phyloP scores from a whole-genome alignment of 2,329 filamentous ascomycete genomes.

The Xylaria sp. region DNA sequence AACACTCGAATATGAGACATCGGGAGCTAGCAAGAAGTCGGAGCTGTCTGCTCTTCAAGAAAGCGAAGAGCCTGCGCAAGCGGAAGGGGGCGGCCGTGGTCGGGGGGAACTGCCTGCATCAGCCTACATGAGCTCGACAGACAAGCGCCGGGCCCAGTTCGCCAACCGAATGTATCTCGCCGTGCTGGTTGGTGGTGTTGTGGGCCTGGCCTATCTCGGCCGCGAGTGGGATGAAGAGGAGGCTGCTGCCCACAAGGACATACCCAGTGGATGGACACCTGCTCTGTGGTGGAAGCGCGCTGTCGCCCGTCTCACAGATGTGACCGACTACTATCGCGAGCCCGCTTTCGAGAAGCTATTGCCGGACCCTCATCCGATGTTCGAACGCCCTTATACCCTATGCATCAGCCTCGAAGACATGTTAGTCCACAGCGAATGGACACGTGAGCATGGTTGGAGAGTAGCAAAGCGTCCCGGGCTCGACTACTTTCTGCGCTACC shows the following conservation, averaged over 20 bases:
- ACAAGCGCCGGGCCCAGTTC: conserved; percentile 80
- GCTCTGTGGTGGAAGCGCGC: conserved; percentile 83
- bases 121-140: conserved; percentile 90
- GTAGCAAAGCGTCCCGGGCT: conserved; percentile 93
- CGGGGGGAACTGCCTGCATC: conserved; percentile 77
- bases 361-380: conserved; percentile 80
- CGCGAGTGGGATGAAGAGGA: conserved; percentile 90
- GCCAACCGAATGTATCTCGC: conserved; percentile 78
- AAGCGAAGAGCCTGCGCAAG: conserved; percentile 50
- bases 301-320: conserved; percentile 77
- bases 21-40: conserved; percentile 55
- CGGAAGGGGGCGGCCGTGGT: conserved; percentile 61
- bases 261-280: conserved; percentile 82
- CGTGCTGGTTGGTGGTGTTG: conserved; percentile 66
- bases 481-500: conserved; percentile 96
- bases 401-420: conserved; percentile 94
- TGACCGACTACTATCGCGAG: conserved; percentile 93
- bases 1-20: conserved; percentile 82
- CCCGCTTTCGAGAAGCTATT: conserved; percentile 94
- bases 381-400: conserved; percentile 89
- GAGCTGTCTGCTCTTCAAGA: conserved; percentile 54
- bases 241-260: conserved; percentile 72
- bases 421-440: conserved; percentile 94
- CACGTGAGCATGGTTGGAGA: conserved; percentile 92
- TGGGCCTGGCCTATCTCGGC: conserved; percentile 78